These are phyloP conservation scores for Tetrapyrgos nigripes DNA, from an alignment of 1,284 basidiomycete genomes.

Conservation along the genomic window DNA sequence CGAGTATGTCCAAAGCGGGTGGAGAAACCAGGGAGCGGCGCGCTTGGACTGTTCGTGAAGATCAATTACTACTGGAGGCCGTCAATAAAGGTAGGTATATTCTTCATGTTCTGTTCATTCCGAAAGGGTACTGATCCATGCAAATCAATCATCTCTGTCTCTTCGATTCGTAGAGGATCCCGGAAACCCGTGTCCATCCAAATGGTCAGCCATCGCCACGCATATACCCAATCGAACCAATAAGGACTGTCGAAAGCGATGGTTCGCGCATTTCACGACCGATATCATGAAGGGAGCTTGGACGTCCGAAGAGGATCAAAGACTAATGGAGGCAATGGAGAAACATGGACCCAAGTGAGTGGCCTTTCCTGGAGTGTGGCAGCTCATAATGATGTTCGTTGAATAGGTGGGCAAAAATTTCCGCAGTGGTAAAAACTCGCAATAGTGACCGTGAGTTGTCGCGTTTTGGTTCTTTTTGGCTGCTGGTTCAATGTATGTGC, in stretches of 20 bases:
- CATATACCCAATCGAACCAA: constrained; percentile 63
- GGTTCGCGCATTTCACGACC: constrained; percentile 33
- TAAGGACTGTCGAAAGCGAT: constrained; percentile 58
- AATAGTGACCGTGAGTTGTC: constrained; percentile 25
- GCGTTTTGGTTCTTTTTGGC: not conserved
- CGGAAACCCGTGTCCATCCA: constrained; percentile 56
- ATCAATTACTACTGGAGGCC: constrained; percentile 56
- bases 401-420: constrained; percentile 31
- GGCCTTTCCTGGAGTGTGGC: too few species aligned
- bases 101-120: not conserved
- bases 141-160: not conserved
- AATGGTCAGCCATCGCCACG: constrained; percentile 64
- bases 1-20: not conserved
- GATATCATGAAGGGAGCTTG: constrained; percentile 32
- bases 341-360: constrained; percentile 26
- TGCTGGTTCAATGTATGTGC: not conserved
- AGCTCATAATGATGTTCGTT: constrained; percentile 4
- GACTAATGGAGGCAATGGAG: constrained; percentile 29
- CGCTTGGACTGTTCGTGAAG: constrained; percentile 61
- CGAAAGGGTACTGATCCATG: not conserved
- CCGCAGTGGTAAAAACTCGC: constrained; percentile 27
- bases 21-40: constrained; percentile 41
- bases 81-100: constrained; percentile 52
- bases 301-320: constrained; percentile 32
- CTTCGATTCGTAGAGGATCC: constrained; percentile 49